Evolutionary conservation across 345 rosid genomes (phyloP).

Genomic region (thale cress (Arabidopsis thaliana)): TAIR10.1 NC_003076.8:24095001-24095500

Average conservation of each 20-base stretch:
- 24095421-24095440: constrained; percentile 59
- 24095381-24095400: constrained; percentile 8
- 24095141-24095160: constrained; percentile 56
- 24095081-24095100: constrained; percentile 25
- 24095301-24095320: constrained; percentile 42
- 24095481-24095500: constrained; percentile 4
- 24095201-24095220: constrained; percentile 1
- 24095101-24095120: constrained; percentile 11
- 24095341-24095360: constrained; percentile 10
- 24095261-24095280: constrained; percentile 37
- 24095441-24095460: constrained; percentile 54
- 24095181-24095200: constrained; percentile 46
- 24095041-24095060: constrained; percentile 24
- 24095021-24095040: not conserved
- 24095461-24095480: constrained; percentile 53
- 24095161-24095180: constrained; percentile 59
- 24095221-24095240: constrained; percentile 8
- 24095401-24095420: constrained; percentile 53
- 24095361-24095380: constrained; percentile 23
- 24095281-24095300: constrained; percentile 7
- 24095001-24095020: constrained; percentile 2
- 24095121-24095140: constrained; percentile 54
- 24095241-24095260: not conserved
- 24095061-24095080: constrained; percentile 17
- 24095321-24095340: constrained; percentile 42